These are phyloP conservation scores for Xylaria acuta DNA, from an alignment of 495 filamentous ascomycete genomes.

Conservation along the genomic window DNA sequence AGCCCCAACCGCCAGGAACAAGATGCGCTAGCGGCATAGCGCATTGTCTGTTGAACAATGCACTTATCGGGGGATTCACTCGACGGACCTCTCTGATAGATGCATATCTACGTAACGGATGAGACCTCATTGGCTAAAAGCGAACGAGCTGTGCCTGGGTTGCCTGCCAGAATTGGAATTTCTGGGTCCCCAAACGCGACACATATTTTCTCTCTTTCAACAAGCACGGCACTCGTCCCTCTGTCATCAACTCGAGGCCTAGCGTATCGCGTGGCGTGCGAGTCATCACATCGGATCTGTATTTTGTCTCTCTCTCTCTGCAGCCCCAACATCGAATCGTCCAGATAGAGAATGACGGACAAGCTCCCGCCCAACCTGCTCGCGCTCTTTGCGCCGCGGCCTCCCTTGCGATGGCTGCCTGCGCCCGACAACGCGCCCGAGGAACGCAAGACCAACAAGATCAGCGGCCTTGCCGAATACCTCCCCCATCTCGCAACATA, in stretches of 20 bases:
- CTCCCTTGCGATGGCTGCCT: constrained; percentile 87
- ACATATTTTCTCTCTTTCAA: constrained; percentile 33
- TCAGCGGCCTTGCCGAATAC: constrained; percentile 75
- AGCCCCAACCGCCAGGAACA: not conserved
- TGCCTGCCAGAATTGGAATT: constrained; percentile 6
- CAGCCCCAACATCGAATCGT: not conserved
- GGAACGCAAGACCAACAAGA: constrained; percentile 73
- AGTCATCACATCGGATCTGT: not conserved
- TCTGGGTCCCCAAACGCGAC: constrained; percentile 32
- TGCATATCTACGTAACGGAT: not conserved
- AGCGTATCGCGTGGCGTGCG: constrained; percentile 11
- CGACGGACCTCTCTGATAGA: too few relatives aligned
- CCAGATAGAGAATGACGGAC: constrained; percentile 77
- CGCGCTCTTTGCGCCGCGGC: constrained; percentile 91
- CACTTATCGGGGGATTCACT: not conserved
- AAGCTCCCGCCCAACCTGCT: constrained; percentile 91
- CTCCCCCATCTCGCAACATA: constrained; percentile 73
- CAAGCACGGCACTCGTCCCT: constrained; percentile 28
- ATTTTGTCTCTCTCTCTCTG: not conserved
- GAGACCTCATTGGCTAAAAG: not conserved
- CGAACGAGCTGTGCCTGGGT: not conserved
- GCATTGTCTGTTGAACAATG: not conserved
- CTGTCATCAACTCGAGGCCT: constrained; percentile 8
- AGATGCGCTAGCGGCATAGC: not conserved
- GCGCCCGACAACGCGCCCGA: constrained; percentile 84